Evolutionary conservation across 1,284 basidiomycete genomes (phyloP).

Genomic region (Puccinia horiana): DNA sequence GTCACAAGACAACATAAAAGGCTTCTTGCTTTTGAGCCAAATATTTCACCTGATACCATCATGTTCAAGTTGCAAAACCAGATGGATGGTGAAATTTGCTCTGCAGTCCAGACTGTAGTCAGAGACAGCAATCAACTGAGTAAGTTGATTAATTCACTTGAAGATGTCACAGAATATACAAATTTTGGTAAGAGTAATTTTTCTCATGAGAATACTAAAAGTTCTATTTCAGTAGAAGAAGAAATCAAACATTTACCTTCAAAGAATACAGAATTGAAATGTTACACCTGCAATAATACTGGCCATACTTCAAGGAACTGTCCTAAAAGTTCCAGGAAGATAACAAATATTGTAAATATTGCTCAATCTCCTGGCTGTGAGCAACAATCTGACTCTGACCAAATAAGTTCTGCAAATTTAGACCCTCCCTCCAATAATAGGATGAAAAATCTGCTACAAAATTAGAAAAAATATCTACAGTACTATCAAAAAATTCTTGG

Average conservation of each 20-base stretch:
- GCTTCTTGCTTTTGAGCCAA: not conserved
- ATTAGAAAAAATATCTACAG: no score
- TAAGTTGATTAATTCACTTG: not conserved
- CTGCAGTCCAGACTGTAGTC: not conserved
- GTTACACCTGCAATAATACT: not conserved
- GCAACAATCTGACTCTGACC: no score
- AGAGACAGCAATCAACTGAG: not conserved
- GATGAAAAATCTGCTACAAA: no score
- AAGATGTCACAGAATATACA: not conserved
- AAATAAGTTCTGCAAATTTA: no score
- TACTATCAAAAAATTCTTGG: no score
- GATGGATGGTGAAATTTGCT: conserved; percentile 4
- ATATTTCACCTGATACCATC: not conserved
- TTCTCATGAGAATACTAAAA: no score
- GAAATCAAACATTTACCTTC: not conserved
- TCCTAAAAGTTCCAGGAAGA: not conserved
- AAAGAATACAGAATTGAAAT: not conserved
- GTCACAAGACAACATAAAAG: conserved; percentile 8
- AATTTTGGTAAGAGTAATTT: not conserved
- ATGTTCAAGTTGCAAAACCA: not conserved
- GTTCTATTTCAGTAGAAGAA: not conserved
- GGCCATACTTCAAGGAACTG: not conserved
- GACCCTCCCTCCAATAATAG: no score
- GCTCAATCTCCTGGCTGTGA: no score
- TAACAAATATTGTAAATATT: no score